Base-by-base conservation (phyloP, 2,329 filamentous ascomycete species). In the Aureobasidium sp. region DNA sequence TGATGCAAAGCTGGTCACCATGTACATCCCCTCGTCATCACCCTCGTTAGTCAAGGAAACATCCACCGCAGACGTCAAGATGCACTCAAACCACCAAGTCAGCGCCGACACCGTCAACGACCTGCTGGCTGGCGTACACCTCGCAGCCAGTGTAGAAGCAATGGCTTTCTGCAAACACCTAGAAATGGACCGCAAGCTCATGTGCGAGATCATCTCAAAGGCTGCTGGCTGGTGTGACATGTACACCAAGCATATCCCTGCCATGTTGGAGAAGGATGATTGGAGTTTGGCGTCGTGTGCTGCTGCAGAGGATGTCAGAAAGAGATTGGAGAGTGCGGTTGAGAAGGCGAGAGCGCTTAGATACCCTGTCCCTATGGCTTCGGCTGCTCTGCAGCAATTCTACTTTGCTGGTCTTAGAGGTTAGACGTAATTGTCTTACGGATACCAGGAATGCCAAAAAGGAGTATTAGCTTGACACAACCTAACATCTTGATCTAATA, bases 1-100 rank as follows among this genome's bases (percentile, higher is more conserved):
- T 65, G 82, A 85, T 65, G 80, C 81, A 2, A 77, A 79, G 13
- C 75, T 84, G 66, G 80, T 85, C 16, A 80, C 81, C 58, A 75
- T 83, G 54, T 85, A 83, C 72, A 67, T 74, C 0, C 70, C 71
- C 6, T 59, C 67, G 4, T 64, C 68, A 25, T 68, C 74, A 41
- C 66, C 69, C 44, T 69, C 69, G 32, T 63, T 71, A 6, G 70
- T 75, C 8, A 64, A 66, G 5, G 67, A 73, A 11, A 72, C 73
- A 57, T 66, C 70, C 5, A 65, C 68, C 7, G 70, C 72, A 3
- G 72, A 75, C 27, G 69, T 75, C 30, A 72, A 76, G 58, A 71
- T 79, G 68, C 65, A 62, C 34, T 65, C 68, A 4, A 70, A 68
- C 30, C 68, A 71, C 57, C 68, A 72, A 60, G 64, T 74, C 39